Percentiles rank a stretch among this genome's conserved stretches.
Conservation (phyloP, 2,329 filamentous ascomycete genomes). For the Geosmithia morbida region DNA sequence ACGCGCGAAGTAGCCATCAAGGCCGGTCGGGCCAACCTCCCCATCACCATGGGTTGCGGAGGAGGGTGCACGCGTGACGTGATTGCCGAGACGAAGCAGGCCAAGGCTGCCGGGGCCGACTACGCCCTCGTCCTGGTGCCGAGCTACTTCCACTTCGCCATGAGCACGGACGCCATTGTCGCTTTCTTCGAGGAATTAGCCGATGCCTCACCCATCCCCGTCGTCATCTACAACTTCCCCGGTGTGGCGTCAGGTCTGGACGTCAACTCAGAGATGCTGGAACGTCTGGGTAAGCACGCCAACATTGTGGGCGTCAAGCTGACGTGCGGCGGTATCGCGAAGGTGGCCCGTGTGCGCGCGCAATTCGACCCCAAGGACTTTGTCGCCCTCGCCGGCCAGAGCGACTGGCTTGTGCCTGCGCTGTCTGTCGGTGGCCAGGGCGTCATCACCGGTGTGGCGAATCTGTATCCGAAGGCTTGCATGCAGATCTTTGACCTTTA, state of each 20-base stretch:
- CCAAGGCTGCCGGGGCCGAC: slow-evolving; percentile 48
- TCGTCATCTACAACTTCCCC: slow-evolving; percentile 63
- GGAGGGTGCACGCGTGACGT: slow-evolving; percentile 53
- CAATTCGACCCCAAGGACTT: slow-evolving; percentile 40
- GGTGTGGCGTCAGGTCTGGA: slow-evolving; percentile 53
- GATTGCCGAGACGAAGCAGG: slow-evolving; percentile 48
- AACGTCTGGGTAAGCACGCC: slow-evolving; percentile 37
- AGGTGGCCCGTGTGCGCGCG: slow-evolving; percentile 46
- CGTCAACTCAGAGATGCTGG: slow-evolving; percentile 51
- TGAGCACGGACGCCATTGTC: slow-evolving; percentile 42
- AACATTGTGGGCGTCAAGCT: slow-evolving; percentile 60
- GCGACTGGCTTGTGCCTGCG: slow-evolving; percentile 54
- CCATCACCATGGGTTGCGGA: slow-evolving; percentile 53
- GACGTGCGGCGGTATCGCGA: slow-evolving; percentile 62
- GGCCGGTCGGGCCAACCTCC: slow-evolving; percentile 38
- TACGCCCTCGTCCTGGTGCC: slow-evolving; percentile 55
- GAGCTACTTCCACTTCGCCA: slow-evolving; percentile 55
- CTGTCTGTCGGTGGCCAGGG: slow-evolving; percentile 43
- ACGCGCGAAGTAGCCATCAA: slow-evolving; percentile 46
- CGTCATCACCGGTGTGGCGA: slow-evolving; percentile 48
- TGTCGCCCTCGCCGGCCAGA: slow-evolving; percentile 54
- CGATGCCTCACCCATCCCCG: slow-evolving; percentile 41
- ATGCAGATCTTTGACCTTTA: slow-evolving; percentile 33
- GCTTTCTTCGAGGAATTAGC: slow-evolving; percentile 48
- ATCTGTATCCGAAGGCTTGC: slow-evolving; percentile 42